Conservation (phyloP, 73 alveolate genomes). For the Tetrahymena thermophila region DNA sequence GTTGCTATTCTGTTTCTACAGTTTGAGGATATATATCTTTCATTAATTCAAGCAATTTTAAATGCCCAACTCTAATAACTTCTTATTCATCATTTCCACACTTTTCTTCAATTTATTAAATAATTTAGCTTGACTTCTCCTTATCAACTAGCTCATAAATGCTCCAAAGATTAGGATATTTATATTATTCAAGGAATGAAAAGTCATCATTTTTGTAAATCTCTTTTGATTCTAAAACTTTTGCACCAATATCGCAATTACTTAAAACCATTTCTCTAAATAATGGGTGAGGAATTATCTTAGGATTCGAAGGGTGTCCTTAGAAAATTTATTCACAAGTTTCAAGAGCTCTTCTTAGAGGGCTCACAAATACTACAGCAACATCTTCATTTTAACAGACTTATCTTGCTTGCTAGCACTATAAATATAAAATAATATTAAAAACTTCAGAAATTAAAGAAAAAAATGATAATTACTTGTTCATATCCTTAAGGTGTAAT, state of each 20-base stretch:
- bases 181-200: background rate
- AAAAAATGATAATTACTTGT: constrained; percentile 16
- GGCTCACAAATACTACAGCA: constrained; percentile 80
- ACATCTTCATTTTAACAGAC: constrained; percentile 37
- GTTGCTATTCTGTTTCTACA: background rate
- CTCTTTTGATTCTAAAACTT: constrained; percentile 6
- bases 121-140: background rate
- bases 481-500: constrained; percentile 49
- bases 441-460: background rate
- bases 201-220: background rate
- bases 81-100: background rate
- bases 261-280: constrained; percentile 60
- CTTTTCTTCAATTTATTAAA: background rate
- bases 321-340: constrained; percentile 71
- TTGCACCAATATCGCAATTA: constrained; percentile 34
- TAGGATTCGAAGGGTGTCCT: constrained; percentile 66
- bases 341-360: constrained; percentile 81
- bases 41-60: background rate
- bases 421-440: background rate
- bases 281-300: constrained; percentile 64
- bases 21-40: background rate
- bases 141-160: background rate
- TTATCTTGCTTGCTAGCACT: background rate
- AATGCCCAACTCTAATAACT: background rate
- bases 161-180: background rate